Percentiles rank a stretch among this genome's conserved stretches.
Conservation (phyloP, 306 rosid species). For the Prinsepia uniflora region DNA sequence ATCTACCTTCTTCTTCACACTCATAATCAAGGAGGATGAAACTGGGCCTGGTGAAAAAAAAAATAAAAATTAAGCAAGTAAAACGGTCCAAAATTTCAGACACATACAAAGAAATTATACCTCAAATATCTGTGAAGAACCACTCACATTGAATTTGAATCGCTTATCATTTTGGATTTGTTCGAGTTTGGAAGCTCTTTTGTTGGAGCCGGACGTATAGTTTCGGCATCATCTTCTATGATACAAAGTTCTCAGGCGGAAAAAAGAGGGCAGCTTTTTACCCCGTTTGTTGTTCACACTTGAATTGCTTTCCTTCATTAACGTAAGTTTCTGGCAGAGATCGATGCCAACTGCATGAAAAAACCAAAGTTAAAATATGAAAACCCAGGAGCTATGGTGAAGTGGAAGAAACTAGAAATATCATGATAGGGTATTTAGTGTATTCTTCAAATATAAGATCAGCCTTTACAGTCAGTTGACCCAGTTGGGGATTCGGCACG, state of each 20-base stretch:
- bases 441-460: slow-evolving; percentile 81
- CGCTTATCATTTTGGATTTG: slow-evolving; percentile 28
- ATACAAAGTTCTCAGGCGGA: slow-evolving; percentile 45
- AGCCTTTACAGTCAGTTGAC: slow-evolving; percentile 73
- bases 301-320: slow-evolving; percentile 44
- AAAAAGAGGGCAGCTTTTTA: slow-evolving; percentile 38
- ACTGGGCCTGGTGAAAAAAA: slow-evolving; percentile 58
- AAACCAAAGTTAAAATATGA: slow-evolving; percentile 17
- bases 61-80: slow-evolving; percentile 5
- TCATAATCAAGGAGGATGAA: slow-evolving; percentile 73
- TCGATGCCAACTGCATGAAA: slow-evolving; percentile 78
- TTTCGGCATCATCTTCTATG: slow-evolving; percentile 47
- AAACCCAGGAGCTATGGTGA: slow-evolving; percentile 9
- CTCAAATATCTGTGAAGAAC: not conserved
- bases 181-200: slow-evolving; percentile 38
- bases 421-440: slow-evolving; percentile 42
- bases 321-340: slow-evolving; percentile 52
- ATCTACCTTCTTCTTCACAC: slow-evolving; percentile 61
- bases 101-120: slow-evolving; percentile 7
- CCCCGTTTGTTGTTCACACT: slow-evolving; percentile 37
- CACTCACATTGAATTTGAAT: slow-evolving; percentile 54
- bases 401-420: slow-evolving; percentile 18
- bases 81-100: slow-evolving; percentile 9
- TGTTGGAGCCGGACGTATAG: slow-evolving; percentile 30
- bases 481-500: slow-evolving; percentile 53